Evolutionary conservation across 768 basidiomycete species (phyloP).

Genomic region (Megacollybia marginata): DNA sequence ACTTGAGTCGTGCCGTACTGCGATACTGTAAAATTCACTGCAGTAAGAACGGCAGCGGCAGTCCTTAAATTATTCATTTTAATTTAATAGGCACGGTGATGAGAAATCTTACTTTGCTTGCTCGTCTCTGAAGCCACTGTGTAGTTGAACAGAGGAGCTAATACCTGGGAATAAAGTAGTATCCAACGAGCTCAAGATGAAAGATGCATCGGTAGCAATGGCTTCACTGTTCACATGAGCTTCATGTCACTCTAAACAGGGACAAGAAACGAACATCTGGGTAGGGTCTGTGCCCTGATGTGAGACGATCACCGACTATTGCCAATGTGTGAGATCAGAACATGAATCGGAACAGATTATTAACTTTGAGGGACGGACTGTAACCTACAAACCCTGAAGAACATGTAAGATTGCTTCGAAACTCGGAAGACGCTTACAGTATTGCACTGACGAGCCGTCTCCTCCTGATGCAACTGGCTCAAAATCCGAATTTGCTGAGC

Average conservation of each 20-base stretch:
- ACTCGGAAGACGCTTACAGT: slow-evolving; percentile 36
- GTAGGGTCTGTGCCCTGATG: slow-evolving; percentile 27
- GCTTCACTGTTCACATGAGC: slow-evolving; percentile 10
- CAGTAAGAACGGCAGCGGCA: slow-evolving; percentile 18
- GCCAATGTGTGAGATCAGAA: background rate
- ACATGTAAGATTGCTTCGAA: background rate
- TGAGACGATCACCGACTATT: slow-evolving; percentile 23
- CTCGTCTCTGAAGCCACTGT: slow-evolving; percentile 37
- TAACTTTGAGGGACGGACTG: slow-evolving; percentile 23
- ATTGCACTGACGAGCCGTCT: slow-evolving; percentile 36
- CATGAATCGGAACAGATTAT: background rate
- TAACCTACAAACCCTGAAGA: slow-evolving; percentile 37
- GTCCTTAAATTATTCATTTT: slow-evolving; percentile 9
- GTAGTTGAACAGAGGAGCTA: slow-evolving; percentile 30
- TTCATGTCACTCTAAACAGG: background rate
- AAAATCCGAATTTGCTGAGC: slow-evolving; percentile 39
- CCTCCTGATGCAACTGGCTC: slow-evolving; percentile 26
- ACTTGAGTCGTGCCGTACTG: slow-evolving; percentile 14
- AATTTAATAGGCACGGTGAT: slow-evolving; percentile 9
- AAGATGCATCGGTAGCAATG: slow-evolving; percentile 32
- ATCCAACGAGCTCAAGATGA: slow-evolving; percentile 26
- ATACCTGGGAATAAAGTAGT: slow-evolving; percentile 44
- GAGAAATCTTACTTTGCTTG: slow-evolving; percentile 34
- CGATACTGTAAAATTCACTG: slow-evolving; percentile 18
- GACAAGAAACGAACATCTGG: slow-evolving; percentile 16